phyloP scores from a whole-genome alignment of 495 filamentous ascomycete genomes.

The Cercophora samala region DNA sequence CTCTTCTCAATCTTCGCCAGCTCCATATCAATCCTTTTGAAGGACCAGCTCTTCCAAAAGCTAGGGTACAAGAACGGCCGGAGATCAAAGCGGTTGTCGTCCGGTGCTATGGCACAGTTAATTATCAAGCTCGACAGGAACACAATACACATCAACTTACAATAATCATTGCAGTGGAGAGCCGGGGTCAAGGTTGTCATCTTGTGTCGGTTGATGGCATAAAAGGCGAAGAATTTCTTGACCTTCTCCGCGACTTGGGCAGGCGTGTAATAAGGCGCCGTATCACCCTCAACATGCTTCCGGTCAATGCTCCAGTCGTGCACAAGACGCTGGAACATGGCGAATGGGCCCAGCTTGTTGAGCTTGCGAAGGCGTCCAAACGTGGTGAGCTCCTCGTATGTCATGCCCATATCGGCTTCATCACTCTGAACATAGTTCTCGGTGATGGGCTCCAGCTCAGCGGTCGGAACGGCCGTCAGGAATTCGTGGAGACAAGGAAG shows the following conservation, averaged over 20 bases:
- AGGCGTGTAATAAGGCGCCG: conserved; percentile 33
- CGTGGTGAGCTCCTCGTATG: conserved; percentile 48
- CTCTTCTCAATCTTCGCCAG: conserved; percentile 37
- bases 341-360: conserved; percentile 68
- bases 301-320: conserved; percentile 63
- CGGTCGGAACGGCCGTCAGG: conserved; percentile 71
- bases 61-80: conserved; percentile 59
- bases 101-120: conserved; percentile 26
- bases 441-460: conserved; percentile 81
- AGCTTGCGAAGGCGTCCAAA: conserved; percentile 60
- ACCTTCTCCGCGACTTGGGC: conserved; percentile 58
- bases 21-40: conserved; percentile 51
- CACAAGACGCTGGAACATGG: conserved; percentile 65
- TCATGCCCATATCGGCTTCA: conserved; percentile 56
- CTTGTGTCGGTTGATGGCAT: conserved; percentile 60
- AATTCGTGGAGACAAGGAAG: conserved; percentile 77
- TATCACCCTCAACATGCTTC: conserved; percentile 27
- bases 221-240: conserved; percentile 64
- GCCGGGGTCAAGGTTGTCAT: conserved; percentile 63
- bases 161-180: conserved; percentile 38
- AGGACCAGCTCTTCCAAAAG: conserved; percentile 47
- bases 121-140: not conserved
- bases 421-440: conserved; percentile 62
- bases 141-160: conserved; percentile 14
- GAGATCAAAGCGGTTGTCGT: conserved; percentile 57